Base-by-base conservation (phyloP, 495 filamentous ascomycete species). In the Penicilliopsis zonata region DNA sequence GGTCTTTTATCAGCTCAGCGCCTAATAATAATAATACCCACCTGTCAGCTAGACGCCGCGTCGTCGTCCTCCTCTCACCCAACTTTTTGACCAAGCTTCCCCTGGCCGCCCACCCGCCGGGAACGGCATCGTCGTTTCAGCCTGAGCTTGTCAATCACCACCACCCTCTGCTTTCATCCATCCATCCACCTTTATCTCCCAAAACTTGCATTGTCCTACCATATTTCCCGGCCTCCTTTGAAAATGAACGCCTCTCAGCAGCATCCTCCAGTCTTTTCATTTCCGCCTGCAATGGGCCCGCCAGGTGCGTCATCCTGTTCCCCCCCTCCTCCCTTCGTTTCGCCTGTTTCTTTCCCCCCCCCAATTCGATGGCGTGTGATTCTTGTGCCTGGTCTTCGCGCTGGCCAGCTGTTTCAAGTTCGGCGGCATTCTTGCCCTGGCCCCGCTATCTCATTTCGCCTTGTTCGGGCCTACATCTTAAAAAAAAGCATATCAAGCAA, bases 211-310 rank as follows among this genome's bases (percentile, higher is more conserved):
- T 39, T 27, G 37, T 38, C 35, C 20, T 32, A 35, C 38, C 40
- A 36, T 41, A 28, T 28, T 12, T 13, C 5, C n/a, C 26, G 5
- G 5, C 12, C 4, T 12, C 21, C 36, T 34, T 18, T 19, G 43
- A 51, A 36, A 14, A 63, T 61, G 57, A 59, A 51, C 50, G 50
- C 55, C 46, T 45, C 55, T 46, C 58, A 47, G 31, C 40, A 48
- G 25, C 35, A 43, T 23, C 34, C 50, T 39, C 46, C 51, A 16
- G 50, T 41, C 44, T 26, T 41, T 20, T 38, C 49, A 39, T 59
- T 57, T 40, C 48, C 53, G 44, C 52, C 59, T 36, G 49, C 56
- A 42, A 44, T 59, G 47, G 48, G 46, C 31, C 44, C 47, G 36
- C 44, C 47, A 55, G 56, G 59, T 63, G 45, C 53, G 59, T 63